Evolutionary conservation across 2,329 filamentous ascomycete species (phyloP).

Genomic region (Fusarium xylarioides): DNA sequence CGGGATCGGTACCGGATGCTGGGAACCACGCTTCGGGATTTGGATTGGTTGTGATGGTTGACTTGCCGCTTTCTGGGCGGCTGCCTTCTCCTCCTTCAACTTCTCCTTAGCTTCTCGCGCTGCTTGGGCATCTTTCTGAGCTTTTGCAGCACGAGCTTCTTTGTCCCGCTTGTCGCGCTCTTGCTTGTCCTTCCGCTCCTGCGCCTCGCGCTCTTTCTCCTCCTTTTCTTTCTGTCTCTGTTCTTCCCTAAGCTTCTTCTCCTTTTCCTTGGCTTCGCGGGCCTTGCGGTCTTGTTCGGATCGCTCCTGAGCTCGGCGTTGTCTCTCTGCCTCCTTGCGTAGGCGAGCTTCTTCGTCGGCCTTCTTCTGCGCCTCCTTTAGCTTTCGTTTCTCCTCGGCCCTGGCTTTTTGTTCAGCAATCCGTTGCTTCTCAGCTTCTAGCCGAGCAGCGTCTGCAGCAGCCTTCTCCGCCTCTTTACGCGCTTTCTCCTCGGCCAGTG

Average conservation of each 20-base stretch:
- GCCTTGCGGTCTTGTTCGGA: conserved; percentile 83
- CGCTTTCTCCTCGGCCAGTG: conserved; percentile 89
- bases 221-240: conserved; percentile 83
- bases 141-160: conserved; percentile 64
- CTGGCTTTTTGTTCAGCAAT: conserved; percentile 82
- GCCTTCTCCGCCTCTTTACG: conserved; percentile 88
- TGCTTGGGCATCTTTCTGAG: conserved; percentile 66
- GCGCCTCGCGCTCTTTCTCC: conserved; percentile 74
- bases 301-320: conserved; percentile 82
- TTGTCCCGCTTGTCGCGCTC: conserved; percentile 70
- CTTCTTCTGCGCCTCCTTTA: conserved; percentile 89
- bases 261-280: conserved; percentile 69
- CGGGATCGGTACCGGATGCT: conserved; percentile 56
- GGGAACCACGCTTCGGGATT: conserved; percentile 51
- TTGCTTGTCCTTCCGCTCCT: conserved; percentile 68
- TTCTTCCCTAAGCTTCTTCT: conserved; percentile 87
- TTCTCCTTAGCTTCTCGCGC: conserved; percentile 63
- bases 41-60: conserved; percentile 49
- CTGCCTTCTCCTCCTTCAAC: conserved; percentile 72
- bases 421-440: conserved; percentile 80
- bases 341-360: conserved; percentile 88
- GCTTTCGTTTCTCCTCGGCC: conserved; percentile 89
- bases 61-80: conserved; percentile 48
- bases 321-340: conserved; percentile 85
- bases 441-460: conserved; percentile 81